Evolutionary conservation across 1,139 yeast genomes (phyloP).

Genomic region (Geotrichum candidum): DNA sequence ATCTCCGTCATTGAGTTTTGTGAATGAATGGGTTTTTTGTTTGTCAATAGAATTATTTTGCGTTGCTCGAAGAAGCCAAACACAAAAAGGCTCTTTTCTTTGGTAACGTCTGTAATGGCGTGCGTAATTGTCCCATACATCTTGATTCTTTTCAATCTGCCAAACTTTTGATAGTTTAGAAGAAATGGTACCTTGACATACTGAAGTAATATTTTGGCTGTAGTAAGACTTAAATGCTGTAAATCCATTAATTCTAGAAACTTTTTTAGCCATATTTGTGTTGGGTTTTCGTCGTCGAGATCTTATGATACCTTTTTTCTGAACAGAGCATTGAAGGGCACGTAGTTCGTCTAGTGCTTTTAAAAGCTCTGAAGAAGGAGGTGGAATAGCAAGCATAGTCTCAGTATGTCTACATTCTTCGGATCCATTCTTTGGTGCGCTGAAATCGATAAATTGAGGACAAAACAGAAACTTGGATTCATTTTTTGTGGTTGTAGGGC

Average conservation of each 20-base stretch:
- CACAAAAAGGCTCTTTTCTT: conserved; percentile 8
- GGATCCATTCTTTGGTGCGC: conserved; percentile 9
- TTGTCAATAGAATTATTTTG: neutral
- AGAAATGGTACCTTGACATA: conserved; percentile 13
- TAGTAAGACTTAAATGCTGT: conserved; percentile 17
- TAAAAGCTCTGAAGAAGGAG: conserved; percentile 3
- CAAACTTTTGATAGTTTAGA: conserved; percentile 14
- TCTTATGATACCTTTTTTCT: neutral
- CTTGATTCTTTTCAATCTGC: conserved; percentile 12
- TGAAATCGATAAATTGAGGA: conserved; percentile 13
- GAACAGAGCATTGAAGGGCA: neutral
- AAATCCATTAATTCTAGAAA: conserved; percentile 14
- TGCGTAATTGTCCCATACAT: conserved; percentile 16
- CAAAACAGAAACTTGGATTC: neutral
- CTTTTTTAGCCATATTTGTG: neutral
- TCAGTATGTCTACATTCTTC: conserved; percentile 12
- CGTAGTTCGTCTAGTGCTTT: conserved; percentile 6
- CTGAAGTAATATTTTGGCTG: conserved; percentile 5
- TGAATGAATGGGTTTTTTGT: neutral
- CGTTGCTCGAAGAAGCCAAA: conserved; percentile 10
- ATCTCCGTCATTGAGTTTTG: too few species aligned
- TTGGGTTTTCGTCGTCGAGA: neutral
- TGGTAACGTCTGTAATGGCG: conserved; percentile 12
- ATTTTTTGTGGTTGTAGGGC: neutral
- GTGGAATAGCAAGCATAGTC: conserved; percentile 13